A percentile compares a stretch with the other conserved stretches of the same genome.
These are phyloP conservation scores for Boletales sp. DNA, from an alignment of 768 basidiomycete species.

Conservation along the genomic window DNA sequence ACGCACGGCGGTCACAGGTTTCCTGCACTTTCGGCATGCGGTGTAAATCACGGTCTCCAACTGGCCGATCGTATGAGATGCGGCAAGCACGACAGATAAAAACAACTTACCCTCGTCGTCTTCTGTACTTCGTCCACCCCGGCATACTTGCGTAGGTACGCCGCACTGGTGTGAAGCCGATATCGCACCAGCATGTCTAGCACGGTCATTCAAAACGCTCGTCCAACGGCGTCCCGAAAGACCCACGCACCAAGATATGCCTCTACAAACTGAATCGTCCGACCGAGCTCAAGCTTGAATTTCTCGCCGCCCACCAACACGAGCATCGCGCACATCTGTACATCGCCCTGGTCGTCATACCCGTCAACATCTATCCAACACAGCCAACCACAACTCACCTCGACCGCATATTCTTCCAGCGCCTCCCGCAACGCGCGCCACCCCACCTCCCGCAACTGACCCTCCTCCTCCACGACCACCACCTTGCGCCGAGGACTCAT, in stretches of 20 bases:
- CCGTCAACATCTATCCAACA: neutral
- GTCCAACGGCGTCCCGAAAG: neutral
- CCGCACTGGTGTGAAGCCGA: conserved; percentile 61
- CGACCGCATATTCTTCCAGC: conserved; percentile 59
- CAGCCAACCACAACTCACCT: conserved; percentile 37
- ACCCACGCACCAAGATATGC: conserved; percentile 63
- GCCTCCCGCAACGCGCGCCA: conserved; percentile 55
- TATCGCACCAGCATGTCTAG: conserved; percentile 63
- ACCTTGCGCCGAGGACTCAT: conserved; percentile 22
- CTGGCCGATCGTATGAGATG: conserved; percentile 35
- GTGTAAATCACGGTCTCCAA: conserved; percentile 71
- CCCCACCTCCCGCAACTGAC: conserved; percentile 46
- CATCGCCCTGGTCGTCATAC: conserved; percentile 54
- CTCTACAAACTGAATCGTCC: conserved; percentile 56
- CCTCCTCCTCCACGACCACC: conserved; percentile 45
- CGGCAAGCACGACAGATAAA: too few species aligned
- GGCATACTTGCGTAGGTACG: conserved; percentile 71
- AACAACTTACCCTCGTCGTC: conserved; percentile 46
- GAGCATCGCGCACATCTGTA: conserved; percentile 78
- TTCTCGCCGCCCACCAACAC: conserved; percentile 59
- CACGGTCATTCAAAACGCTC: neutral
- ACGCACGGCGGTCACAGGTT: conserved; percentile 46
- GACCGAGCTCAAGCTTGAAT: conserved; percentile 42
- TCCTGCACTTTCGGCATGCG: conserved; percentile 65
- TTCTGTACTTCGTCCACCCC: conserved; percentile 47